Evolutionary conservation across 2,329 filamentous ascomycete genomes (phyloP), one percentile per base, ranked within the genome.

Genomic region (Trichoderma koningii): DNA sequence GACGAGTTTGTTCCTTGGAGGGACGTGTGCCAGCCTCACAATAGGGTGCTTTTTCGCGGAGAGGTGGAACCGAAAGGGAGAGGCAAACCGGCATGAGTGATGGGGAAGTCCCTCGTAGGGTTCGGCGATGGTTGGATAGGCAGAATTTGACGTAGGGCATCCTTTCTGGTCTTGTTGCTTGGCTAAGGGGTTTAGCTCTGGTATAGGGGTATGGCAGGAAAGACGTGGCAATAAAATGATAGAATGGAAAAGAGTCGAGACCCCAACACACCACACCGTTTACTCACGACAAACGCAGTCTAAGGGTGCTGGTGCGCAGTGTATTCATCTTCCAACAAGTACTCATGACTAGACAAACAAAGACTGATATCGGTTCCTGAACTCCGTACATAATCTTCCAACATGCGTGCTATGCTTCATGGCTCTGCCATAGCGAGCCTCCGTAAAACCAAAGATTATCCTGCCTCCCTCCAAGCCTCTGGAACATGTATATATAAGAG

Each of bases 1-100:
- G 70, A 66, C 7, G 67, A 44, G 17, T 76, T 74, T 56, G 48
- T 76, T 9, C 50, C 69, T 9, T 76, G 72, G 70, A 59, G 62
- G 26, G 57, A 72, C 38, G 67, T 77, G 15, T 76, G 75, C 60
- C 66, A 67, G 9, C 55, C 70, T 21, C 67, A 69, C 50, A 68
- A 73, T 38, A 65, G 66, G 7, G 19, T 66, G 1, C 66, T 74
- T 5, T 73, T 75, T 12, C 64, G 56, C 12, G 73, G 73, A 9
- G 71, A 66, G 41, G 70, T 53, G 12, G 65, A 60, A 44, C 52
- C n/a, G 19, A 26, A 26, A 7, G 52, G 17, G 21, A 23, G 21
- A 23, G 21, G 21, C 21, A 23, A 23, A 23, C 21, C 21, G 17
- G 42, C 15, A 38, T 19, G 42, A n/a, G 7, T 28, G 42, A 52